Percentiles rank a stretch among this genome's conserved stretches.
These are phyloP conservation scores for Penicillium sp. DNA, from an alignment of 2,329 filamentous ascomycete species.

Conservation along the genomic window DNA sequence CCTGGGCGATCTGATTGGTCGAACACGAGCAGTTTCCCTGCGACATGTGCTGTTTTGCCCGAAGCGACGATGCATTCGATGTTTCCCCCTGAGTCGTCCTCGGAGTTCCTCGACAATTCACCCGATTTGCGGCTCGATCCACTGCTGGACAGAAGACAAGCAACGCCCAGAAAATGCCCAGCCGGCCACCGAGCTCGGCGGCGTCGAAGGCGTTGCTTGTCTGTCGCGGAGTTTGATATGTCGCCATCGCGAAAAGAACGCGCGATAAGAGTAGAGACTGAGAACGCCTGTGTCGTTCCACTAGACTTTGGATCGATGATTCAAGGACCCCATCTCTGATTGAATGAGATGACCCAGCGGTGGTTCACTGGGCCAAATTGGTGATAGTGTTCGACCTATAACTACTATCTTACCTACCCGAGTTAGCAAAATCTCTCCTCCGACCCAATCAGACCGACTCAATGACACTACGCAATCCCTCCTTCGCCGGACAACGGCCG, in stretches of 20 bases:
- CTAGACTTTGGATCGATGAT: not conserved
- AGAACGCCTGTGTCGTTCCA: too few relatives aligned
- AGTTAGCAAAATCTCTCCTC: not conserved
- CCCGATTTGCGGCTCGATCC: not conserved
- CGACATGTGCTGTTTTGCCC: constrained; percentile 2
- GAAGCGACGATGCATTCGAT: not conserved
- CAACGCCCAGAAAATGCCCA: constrained; percentile 6
- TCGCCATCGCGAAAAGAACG: too few relatives aligned
- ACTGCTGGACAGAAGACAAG: not conserved
- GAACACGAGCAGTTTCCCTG: not conserved
- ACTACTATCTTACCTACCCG: not conserved
- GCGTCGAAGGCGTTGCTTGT: constrained; percentile 1
- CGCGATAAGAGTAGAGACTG: too few relatives aligned
- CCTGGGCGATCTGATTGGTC: not conserved
- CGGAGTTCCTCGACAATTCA: not conserved
- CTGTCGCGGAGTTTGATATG: not conserved
- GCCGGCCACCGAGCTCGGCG: not conserved
- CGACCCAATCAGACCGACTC: not conserved
- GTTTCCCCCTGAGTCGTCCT: not conserved
- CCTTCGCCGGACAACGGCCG: not conserved
- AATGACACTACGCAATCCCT: not conserved
- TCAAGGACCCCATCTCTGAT: not conserved
- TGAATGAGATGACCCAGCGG: not conserved
- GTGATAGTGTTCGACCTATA: not conserved
- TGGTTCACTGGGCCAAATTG: not conserved